phyloP scores from a whole-genome alignment of 257 asterid species.

The Coffea eugenioides region DNA sequence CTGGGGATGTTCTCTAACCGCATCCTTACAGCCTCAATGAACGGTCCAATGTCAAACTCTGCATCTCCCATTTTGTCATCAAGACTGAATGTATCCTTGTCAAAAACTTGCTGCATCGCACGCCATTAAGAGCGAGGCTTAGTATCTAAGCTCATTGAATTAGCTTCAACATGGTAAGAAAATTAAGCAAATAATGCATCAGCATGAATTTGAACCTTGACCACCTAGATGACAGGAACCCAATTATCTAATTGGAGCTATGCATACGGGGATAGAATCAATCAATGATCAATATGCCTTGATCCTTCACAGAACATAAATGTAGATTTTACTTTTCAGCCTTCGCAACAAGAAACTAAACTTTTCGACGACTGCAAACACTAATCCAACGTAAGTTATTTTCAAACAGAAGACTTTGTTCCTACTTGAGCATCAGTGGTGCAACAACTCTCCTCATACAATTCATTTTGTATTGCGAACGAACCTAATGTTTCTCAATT shows the following conservation, averaged over 20 bases:
- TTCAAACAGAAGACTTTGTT: too few species aligned
- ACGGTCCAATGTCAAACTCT: constrained; percentile 46
- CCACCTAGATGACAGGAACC: neutral
- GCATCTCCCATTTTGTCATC: constrained; percentile 94
- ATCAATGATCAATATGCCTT: neutral
- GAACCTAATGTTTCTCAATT: neutral
- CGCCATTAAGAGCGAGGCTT: neutral
- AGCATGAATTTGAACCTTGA: neutral
- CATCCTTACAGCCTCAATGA: constrained; percentile 43
- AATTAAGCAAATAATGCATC: neutral
- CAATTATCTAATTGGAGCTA: neutral
- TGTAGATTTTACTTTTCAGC: too few species aligned
- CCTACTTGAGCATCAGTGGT: neutral
- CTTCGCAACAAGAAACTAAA: too few species aligned
- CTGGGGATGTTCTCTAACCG: constrained; percentile 34
- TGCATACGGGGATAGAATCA: neutral
- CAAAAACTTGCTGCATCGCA: constrained; percentile 60
- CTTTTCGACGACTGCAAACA: neutral
- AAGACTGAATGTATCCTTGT: constrained; percentile 45
- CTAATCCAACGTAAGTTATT: neutral
- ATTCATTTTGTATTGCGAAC: neutral
- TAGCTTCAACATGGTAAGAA: neutral
- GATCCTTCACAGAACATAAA: neutral
- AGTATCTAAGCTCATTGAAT: neutral
- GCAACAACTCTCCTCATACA: neutral